phyloP scores from a whole-genome alignment of 2,329 filamentous ascomycete genomes.

The Stachybotrys elegans region DNA sequence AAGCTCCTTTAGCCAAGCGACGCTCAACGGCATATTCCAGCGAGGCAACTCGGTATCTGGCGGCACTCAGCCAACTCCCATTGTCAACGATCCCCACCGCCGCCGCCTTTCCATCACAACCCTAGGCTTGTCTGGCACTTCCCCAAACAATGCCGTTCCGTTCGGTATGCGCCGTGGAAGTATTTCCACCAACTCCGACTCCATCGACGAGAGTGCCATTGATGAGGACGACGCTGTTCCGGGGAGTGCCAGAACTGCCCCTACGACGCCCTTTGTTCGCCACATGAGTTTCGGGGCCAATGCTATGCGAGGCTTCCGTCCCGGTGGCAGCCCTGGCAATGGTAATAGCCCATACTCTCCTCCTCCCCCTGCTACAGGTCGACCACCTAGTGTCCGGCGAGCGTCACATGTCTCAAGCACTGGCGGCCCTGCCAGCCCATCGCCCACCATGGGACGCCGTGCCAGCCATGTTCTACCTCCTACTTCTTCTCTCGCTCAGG shows the following conservation, averaged over 20 bases:
- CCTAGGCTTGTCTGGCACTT: slow-evolving; percentile 66
- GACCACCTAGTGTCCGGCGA: slow-evolving; percentile 25
- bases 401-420: slow-evolving; percentile 21
- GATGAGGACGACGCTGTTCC: slow-evolving; percentile 60
- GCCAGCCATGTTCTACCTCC: slow-evolving; percentile 26
- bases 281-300: slow-evolving; percentile 88
- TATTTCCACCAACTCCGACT: slow-evolving; percentile 63
- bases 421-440: slow-evolving; percentile 27
- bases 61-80: slow-evolving; percentile 29
- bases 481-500: slow-evolving; percentile 39
- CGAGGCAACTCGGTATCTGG: slow-evolving; percentile 48
- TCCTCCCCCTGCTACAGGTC: slow-evolving; percentile 27
- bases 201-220: slow-evolving; percentile 67
- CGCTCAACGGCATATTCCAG: slow-evolving; percentile 54
- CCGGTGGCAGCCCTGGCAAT: slow-evolving; percentile 57
- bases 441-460: slow-evolving; percentile 29
- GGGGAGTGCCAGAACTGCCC: slow-evolving; percentile 48
- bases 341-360: slow-evolving; percentile 50
- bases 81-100: slow-evolving; percentile 51
- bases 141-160: slow-evolving; percentile 51
- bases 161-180: slow-evolving; percentile 59
- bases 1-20: slow-evolving; percentile 52
- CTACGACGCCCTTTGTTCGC: slow-evolving; percentile 71
- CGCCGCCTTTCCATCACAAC: slow-evolving; percentile 72
- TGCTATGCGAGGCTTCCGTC: slow-evolving; percentile 55